These are phyloP conservation scores for Drechslera avenae DNA, from an alignment of 2,329 filamentous ascomycete species.

Conservation along the genomic window DNA sequence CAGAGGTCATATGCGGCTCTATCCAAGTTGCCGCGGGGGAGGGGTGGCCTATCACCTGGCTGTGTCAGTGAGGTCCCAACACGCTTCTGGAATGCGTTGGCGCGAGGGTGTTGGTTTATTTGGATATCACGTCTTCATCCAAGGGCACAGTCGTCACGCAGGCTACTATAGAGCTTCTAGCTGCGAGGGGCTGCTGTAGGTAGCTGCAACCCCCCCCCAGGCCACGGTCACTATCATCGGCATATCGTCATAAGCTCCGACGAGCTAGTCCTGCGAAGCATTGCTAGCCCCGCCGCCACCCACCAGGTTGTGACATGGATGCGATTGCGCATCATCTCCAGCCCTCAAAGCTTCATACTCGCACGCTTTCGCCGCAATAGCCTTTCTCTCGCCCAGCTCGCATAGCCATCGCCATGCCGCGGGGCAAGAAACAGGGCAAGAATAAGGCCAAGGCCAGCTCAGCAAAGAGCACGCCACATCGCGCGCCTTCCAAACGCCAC, in stretches of 20 bases:
- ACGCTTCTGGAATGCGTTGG: slow-evolving; percentile 1
- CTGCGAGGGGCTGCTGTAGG: not conserved
- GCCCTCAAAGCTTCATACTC: slow-evolving; percentile 1
- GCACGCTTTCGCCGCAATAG: not conserved
- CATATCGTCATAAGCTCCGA: slow-evolving; percentile 12
- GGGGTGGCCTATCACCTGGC: slow-evolving; percentile 16
- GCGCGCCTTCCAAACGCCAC: slow-evolving; percentile 22
- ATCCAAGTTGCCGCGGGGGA: slow-evolving; percentile 11
- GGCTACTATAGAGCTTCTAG: not conserved
- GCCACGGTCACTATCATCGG: not conserved
- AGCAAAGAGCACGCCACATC: slow-evolving; percentile 26
- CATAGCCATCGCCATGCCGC: slow-evolving; percentile 25
- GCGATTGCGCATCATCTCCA: slow-evolving; percentile 13
- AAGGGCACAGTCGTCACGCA: not conserved
- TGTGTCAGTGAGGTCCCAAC: slow-evolving; percentile 6
- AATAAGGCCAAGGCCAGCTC: slow-evolving; percentile 30
- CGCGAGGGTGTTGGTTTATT: not conserved
- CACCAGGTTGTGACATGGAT: not conserved
- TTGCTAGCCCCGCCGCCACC: slow-evolving; percentile 10
- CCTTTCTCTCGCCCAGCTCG: not conserved
- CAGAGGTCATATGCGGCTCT: slow-evolving; percentile 16
- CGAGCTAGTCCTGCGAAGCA: slow-evolving; percentile 1
- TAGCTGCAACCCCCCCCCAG: not conserved
- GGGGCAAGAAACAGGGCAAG: slow-evolving; percentile 35
- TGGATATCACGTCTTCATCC: not conserved